phyloP scores from a whole-genome alignment of 192 early-diverging fungal genomes.

The Linnemannia hyalina region DNA sequence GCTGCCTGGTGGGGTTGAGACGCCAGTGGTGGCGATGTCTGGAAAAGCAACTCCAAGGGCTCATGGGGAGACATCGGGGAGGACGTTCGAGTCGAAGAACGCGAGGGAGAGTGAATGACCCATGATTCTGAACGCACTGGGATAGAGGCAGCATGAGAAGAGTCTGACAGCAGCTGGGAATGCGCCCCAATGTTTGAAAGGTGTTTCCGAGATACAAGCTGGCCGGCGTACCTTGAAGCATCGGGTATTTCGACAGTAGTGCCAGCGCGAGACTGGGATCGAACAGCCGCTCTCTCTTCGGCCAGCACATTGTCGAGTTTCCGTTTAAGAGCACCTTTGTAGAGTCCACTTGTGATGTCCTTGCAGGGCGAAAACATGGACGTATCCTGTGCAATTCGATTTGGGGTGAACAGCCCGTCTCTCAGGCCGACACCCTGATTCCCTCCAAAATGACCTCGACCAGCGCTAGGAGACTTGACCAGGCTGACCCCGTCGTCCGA shows the following conservation, averaged over 20 bases:
- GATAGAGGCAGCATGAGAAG: not conserved
- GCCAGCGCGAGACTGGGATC: not conserved
- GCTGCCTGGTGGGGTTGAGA: not conserved
- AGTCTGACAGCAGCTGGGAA: not conserved
- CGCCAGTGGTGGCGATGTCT: not conserved
- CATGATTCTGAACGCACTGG: not conserved
- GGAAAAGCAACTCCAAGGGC: not conserved
- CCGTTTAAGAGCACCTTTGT: slow-evolving; percentile 17
- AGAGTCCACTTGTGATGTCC: not conserved
- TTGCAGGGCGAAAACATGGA: not conserved
- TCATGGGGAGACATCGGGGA: not conserved
- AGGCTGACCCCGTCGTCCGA: slow-evolving; percentile 32
- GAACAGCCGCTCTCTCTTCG: slow-evolving; percentile 9
- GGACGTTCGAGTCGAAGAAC: not conserved
- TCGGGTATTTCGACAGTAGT: not conserved
- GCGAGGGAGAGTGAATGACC: not conserved
- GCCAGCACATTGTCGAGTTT: slow-evolving; percentile 25
- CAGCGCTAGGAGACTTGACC: slow-evolving; percentile 45
- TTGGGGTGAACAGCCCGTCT: not conserved
- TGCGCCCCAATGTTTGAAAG: too few relatives aligned
- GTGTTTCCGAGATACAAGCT: not conserved
- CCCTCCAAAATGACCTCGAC: slow-evolving; percentile 31
- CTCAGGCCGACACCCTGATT: slow-evolving; percentile 5
- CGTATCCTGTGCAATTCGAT: not conserved
- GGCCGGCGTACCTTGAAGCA: not conserved